Base-by-base conservation (phyloP, 1,139 yeast genomes). In the Nadsonia starkeyi-henricii region DNA sequence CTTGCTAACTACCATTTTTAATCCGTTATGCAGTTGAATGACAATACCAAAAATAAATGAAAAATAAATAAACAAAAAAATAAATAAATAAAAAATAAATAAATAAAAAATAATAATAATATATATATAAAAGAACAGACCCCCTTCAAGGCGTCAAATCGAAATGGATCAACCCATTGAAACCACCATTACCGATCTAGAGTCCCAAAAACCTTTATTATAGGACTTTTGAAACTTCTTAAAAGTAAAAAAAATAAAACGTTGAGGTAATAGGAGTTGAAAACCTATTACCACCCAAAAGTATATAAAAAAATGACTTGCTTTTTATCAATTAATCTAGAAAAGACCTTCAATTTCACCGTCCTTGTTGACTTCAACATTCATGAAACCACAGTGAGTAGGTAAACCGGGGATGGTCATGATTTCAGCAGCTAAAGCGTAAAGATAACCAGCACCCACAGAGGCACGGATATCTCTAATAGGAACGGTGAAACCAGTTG, bases 351-450 rank as follows among this genome's bases (percentile, higher is more conserved):
- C 95, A 58, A 91, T 89, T 63, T 88, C 94, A 53, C 96, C 97
- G 52, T 86, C 81, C 47, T 81, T 88, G 62, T 82, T 80, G 52
- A 91, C 95, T 67, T 91, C 97, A 51, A 91, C 95, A 64, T 91
- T 85, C 95, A 88, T 85, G 72, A 85, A 91, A 42, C 97, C 97
- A 67, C 95, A 84, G 62, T 85, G 93, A 23, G 97, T 91, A 52
- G 97, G 96, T 64, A 91, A 74, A 52, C 98, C 98, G 20, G 98
- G 98, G 58, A 91, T 89, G 48, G 97, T 91, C 78, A 84, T 93
- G 64, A 91, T 89, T 68, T 89, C 96, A 46, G 95, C 97, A 7
- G 97, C 97, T 62, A 91, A 76, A 2, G 97, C 97, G 63, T 89
- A 89, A 63, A 91, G 75, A 69, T 91, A 91, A 12, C 97, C 97